Percentiles rank a stretch among this genome's conserved stretches.
phyloP scores from a whole-genome alignment of 352 stramenopile genomes.

The Phytophthora ohioensis region DNA sequence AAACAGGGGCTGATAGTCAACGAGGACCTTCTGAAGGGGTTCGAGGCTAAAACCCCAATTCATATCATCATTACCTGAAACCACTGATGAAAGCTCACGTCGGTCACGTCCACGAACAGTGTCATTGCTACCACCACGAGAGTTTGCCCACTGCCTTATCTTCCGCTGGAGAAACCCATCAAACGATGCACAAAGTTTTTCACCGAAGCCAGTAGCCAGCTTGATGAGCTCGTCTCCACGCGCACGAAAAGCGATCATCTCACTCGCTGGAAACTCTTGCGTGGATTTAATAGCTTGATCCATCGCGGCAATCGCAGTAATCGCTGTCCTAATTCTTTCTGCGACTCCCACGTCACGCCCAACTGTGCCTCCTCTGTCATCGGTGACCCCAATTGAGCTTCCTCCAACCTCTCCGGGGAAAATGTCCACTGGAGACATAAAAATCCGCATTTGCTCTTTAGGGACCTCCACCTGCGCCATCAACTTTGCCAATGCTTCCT shows the following conservation, averaged over 20 bases:
- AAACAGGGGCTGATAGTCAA: conserved; percentile 59
- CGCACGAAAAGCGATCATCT: conserved; percentile 68
- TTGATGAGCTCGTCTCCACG: conserved; percentile 65
- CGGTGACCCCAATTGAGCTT: conserved; percentile 13
- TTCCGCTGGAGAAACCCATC: conserved; percentile 65
- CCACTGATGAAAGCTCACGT: conserved; percentile 37
- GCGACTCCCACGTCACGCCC: conserved; percentile 33
- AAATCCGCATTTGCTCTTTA: conserved; percentile 59
- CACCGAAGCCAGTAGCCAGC: conserved; percentile 51
- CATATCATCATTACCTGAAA: conserved; percentile 50
- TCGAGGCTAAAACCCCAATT: conserved; percentile 77
- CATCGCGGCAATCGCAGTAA: conserved; percentile 57
- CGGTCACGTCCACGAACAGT: conserved; percentile 37
- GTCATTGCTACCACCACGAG: conserved; percentile 9
- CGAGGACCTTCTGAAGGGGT: conserved; percentile 53
- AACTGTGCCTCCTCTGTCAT: conserved; percentile 6
- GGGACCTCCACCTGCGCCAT: conserved; percentile 63
- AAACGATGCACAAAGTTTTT: conserved; percentile 65
- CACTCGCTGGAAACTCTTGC: conserved; percentile 58
- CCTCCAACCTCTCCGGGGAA: conserved; percentile 54
- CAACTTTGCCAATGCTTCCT: conserved; percentile 61
- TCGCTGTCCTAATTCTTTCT: conserved; percentile 41
- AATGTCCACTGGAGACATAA: conserved; percentile 58
- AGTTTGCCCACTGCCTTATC: conserved; percentile 40
- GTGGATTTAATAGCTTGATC: conserved; percentile 71